A percentile compares a stretch with the other conserved stretches of the same genome.
phyloP scores from a whole-genome alignment of 2,329 filamentous ascomycete genomes.

The Cyphellophora europaea region DNA sequence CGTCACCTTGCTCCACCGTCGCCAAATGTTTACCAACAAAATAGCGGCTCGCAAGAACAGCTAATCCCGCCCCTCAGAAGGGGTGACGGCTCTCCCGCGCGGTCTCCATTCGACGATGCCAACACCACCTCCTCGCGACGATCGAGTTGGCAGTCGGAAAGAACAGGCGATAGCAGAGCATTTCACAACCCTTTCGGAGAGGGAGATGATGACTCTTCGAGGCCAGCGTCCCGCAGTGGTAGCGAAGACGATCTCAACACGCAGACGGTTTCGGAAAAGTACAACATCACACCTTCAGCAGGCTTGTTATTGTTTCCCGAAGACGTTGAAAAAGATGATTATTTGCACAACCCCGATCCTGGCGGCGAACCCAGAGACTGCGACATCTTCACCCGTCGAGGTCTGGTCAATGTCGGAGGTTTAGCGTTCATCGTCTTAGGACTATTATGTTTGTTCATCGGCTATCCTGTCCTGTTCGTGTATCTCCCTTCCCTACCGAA shows the following conservation, averaged over 20 bases:
- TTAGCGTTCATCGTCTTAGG: constrained; percentile 51
- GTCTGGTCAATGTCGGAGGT: constrained; percentile 55
- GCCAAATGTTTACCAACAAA: constrained; percentile 4
- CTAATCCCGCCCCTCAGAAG: constrained; percentile 24
- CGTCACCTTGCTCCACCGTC: not conserved
- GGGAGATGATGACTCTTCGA: constrained; percentile 52
- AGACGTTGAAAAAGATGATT: constrained; percentile 66
- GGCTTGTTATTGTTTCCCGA: constrained; percentile 60
- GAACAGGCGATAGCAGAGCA: constrained; percentile 42
- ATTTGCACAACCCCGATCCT: constrained; percentile 60
- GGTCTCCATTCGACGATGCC: constrained; percentile 41
- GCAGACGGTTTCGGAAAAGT: constrained; percentile 64
- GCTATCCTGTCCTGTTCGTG: constrained; percentile 59
- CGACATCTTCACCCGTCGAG: constrained; percentile 56
- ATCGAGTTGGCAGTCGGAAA: constrained; percentile 57
- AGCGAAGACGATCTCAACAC: constrained; percentile 60
- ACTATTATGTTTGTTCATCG: constrained; percentile 56
- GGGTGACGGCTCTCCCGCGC: constrained; percentile 38
- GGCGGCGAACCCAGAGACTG: constrained; percentile 53
- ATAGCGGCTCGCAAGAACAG: constrained; percentile 14
- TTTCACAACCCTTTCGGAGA: constrained; percentile 49
- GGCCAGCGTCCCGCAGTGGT: constrained; percentile 37
- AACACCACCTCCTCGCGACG: constrained; percentile 50
- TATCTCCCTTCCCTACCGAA: not conserved
- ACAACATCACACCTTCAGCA: constrained; percentile 60